These are phyloP conservation scores for Globisporangium sylvaticum DNA, from an alignment of 352 stramenopile genomes.

Conservation along the genomic window DNA sequence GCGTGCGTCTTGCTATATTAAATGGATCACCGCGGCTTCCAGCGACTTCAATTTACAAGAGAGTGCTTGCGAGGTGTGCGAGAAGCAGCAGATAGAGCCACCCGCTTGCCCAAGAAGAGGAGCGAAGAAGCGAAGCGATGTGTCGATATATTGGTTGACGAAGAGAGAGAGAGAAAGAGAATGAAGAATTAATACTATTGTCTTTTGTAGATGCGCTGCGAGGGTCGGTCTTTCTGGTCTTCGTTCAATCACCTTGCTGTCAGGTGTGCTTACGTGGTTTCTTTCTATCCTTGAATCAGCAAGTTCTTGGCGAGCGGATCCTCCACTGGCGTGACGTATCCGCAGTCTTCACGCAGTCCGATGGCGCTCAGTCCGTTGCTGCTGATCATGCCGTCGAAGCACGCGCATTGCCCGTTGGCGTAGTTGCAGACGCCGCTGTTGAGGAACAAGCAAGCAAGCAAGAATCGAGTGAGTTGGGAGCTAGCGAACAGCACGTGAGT, in stretches of 20 bases:
- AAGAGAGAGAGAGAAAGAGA: neutral
- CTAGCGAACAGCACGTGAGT: neutral
- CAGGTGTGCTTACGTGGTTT: neutral
- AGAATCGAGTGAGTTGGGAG: neutral
- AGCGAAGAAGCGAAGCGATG: neutral
- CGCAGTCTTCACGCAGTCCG: conserved; percentile 62
- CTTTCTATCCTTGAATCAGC: conserved; percentile 17
- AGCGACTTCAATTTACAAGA: neutral
- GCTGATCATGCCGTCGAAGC: conserved; percentile 69
- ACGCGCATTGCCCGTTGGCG: conserved; percentile 41
- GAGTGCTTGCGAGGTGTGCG: neutral
- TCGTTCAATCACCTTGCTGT: neutral
- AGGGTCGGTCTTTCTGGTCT: neutral
- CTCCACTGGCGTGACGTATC: conserved; percentile 39
- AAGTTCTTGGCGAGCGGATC: conserved; percentile 34
- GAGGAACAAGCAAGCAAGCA: neutral
- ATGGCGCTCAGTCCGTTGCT: conserved; percentile 47
- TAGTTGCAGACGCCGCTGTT: conserved; percentile 60
- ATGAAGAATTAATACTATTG: conserved; percentile 10
- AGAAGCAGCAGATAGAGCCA: conserved; percentile 1
- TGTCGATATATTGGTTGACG: conserved; percentile 7
- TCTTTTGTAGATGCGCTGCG: conserved; percentile 3
- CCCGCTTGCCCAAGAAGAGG: neutral
- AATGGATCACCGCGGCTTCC: conserved; percentile 6
- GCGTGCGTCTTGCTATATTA: conserved; percentile 13